Evolutionary conservation across 805 yeast genomes (phyloP).

Genomic region (Candida nitratophila): DNA sequence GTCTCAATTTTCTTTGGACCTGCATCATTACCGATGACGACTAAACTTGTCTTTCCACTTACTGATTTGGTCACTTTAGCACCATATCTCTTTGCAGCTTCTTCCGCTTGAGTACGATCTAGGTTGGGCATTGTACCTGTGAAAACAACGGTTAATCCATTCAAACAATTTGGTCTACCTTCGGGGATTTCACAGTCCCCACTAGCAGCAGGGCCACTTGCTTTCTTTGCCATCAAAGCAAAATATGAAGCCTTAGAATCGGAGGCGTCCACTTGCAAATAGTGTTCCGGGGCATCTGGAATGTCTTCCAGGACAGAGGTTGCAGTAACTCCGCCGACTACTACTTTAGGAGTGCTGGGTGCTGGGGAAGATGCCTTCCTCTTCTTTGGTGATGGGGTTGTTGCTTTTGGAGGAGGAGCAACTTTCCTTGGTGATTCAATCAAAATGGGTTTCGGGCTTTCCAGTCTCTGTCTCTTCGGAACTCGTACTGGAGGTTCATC

Average conservation of each 20-base stretch:
- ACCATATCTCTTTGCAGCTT: slow-evolving; percentile 77
- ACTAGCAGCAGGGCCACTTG: slow-evolving; percentile 24
- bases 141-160: slow-evolving; percentile 87
- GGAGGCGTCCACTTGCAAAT: slow-evolving; percentile 31
- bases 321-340: slow-evolving; percentile 37
- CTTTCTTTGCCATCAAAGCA: slow-evolving; percentile 46
- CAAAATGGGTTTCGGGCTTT: too few species aligned
- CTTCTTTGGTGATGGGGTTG: not conserved
- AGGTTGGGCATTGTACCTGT: slow-evolving; percentile 83
- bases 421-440: not conserved
- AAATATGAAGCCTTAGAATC: slow-evolving; percentile 46
- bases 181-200: slow-evolving; percentile 55
- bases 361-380: too few species aligned
- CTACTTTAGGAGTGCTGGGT: slow-evolving; percentile 3
- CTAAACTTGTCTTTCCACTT: slow-evolving; percentile 77
- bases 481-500: not conserved
- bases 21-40: slow-evolving; percentile 91
- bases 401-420: not conserved
- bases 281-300: slow-evolving; percentile 61
- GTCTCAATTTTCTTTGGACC: slow-evolving; percentile 91
- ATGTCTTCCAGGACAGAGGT: slow-evolving; percentile 53
- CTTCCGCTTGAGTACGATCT: slow-evolving; percentile 69
- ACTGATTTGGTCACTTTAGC: slow-evolving; percentile 85
- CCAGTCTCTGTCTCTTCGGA: not conserved
- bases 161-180: slow-evolving; percentile 79